Base-by-base conservation (phyloP, 345 rosid genomes). In the Eucalyptus erythrocorys region DNA sequence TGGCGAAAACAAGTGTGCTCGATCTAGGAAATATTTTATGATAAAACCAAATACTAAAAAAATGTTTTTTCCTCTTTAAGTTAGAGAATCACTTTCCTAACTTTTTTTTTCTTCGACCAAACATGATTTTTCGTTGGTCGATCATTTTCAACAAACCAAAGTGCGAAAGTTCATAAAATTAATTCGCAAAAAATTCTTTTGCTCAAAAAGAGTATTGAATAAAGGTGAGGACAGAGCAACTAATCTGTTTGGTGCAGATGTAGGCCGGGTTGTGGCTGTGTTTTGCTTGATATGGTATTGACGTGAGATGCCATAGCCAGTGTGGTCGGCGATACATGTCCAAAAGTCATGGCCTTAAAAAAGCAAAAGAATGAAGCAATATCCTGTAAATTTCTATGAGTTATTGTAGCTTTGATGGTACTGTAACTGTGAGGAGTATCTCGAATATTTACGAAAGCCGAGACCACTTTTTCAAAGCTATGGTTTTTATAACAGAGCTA, bases 321-420 rank as follows among this genome's bases (percentile, higher is more conserved):
- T 6, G 2, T 5, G 34, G 16, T 64, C 21, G n/a, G 4, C 37
- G 0, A 1, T 8, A 21, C 1, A 51, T 21, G 2, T 51, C 10
- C 57, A 51, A 64, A n/a, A 64, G 37, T 64, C 2, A 32, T 15
- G 15, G 37, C 19, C 13, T 32, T 2, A 15, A 14, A 64, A n/a
- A 64, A 2, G 71, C 16, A 15, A 64, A 30, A 0, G 8, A 59
- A n/a, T 1, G 19, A 30, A 13, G 71, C 37, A 3, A 64, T 64
- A 4, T 64, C 7, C 19, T n/a, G 19, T 13, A n/a, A 64, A 64
- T 8, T n/a, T n/a, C 37, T 7, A 64, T 0, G 80, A 16, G 26
- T 17, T 2, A 34, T 34, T 17, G 43, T 7, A 16, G 11, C 26
- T n/a, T 68, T 0, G 24, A 4, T 7, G 34, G 80, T 9, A 5